These are phyloP conservation scores for Metschnikowia similis DNA, from an alignment of 805 yeast genomes.

Conservation along the genomic window DNA sequence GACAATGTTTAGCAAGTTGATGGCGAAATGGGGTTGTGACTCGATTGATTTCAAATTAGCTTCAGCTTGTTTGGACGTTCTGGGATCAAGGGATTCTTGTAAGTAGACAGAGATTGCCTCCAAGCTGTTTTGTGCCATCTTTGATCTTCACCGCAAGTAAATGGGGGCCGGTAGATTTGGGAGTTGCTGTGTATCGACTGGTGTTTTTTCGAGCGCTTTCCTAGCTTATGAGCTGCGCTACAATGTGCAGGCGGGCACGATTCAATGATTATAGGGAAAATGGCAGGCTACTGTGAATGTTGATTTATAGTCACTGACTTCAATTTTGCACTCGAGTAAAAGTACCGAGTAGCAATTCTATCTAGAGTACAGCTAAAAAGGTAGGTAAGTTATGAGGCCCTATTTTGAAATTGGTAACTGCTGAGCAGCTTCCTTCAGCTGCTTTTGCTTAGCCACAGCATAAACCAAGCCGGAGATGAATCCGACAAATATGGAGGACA, in stretches of 20 bases:
- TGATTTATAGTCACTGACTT: background rate
- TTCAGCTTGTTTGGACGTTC: constrained; percentile 65
- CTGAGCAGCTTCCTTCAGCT: constrained; percentile 46
- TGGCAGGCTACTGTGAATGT: background rate
- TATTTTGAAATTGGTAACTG: constrained; percentile 27
- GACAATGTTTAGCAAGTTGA: constrained; percentile 70
- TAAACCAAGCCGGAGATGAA: constrained; percentile 94
- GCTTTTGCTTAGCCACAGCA: constrained; percentile 92
- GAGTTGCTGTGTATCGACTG: constrained; percentile 5
- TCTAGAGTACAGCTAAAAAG: background rate
- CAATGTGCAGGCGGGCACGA: constrained; percentile 1
- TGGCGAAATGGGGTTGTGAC: constrained; percentile 65
- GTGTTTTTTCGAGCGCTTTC: constrained; percentile 4
- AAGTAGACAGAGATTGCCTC: constrained; percentile 51
- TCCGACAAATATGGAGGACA: constrained; percentile 87
- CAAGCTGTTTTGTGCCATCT: constrained; percentile 34
- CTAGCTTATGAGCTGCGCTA: background rate
- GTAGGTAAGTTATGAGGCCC: background rate
- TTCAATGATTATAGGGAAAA: background rate
- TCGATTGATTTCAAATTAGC: constrained; percentile 60
- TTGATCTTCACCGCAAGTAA: background rate
- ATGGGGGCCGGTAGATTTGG: constrained; percentile 8
- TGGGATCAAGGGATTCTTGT: constrained; percentile 62
- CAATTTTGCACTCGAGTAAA: background rate
- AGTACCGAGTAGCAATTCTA: background rate